Base-by-base conservation (phyloP, 78 protist genomes). In the Dictyostelium purpureum region DNA sequence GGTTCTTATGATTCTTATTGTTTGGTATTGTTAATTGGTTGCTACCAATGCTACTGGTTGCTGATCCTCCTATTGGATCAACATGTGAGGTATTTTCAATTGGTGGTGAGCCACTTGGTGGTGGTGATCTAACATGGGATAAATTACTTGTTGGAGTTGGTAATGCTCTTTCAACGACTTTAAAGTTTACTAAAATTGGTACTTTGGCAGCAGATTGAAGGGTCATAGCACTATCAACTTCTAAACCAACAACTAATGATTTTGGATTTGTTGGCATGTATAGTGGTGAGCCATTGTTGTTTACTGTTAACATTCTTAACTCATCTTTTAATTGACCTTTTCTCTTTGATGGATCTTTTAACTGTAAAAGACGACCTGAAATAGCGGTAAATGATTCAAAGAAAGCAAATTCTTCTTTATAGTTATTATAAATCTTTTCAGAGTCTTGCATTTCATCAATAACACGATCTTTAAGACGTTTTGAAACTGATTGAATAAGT, bases 191-290 rank as follows among this genome's bases (percentile, higher is more conserved):
- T 4, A 96, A 69, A 43, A 96, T 96, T 18, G 97, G 97, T 42
- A 93, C 94, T 52, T 96, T 95, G 52, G 95, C 94, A 65, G 94
- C 95, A 2, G 87, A 56, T 71, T 94, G 95, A 52, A 97, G 38
- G 6, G 96, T 90, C 73, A 43, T 37, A 5, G 93, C 94, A 6
- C 51, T 14, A 18, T 75, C 90, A 83, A 77, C 52, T 28, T 85
- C 74, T 10, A 97, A 37, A 45, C 74, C 90, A 31, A 42, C 52
- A 19, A 97, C 96, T 10, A 40, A 33, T 6, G 28, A 26, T 49
- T 78, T 69, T 24, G 97, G 96, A 90, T 95, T 95, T 21, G 97
- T 80, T 51, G 98, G 98, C 6, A 96, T 91, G 52, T 97, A 97
- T n/a, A 93, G 57, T 37, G 82, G 79, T 26, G 66, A 73, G 24